These are phyloP conservation scores for Pelargonium nanum DNA, from an alignment of 345 rosid genomes.

Conservation along the genomic window DNA sequence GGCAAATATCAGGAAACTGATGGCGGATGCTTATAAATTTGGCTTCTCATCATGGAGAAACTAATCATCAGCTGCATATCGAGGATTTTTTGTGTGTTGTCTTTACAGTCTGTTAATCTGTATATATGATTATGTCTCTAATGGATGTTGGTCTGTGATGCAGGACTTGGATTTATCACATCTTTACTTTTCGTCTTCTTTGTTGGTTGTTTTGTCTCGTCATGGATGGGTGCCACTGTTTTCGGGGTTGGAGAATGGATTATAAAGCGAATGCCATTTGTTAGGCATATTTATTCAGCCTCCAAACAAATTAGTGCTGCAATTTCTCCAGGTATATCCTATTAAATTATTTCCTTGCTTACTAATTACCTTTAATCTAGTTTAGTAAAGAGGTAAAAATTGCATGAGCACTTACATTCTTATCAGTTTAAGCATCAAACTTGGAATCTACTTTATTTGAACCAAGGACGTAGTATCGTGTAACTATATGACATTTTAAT, in stretches of 20 bases:
- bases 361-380: not conserved
- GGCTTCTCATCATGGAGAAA: too few species aligned
- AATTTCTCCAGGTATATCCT: conserved; percentile 40
- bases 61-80: too few species aligned
- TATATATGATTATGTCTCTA: not conserved
- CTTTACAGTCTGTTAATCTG: too few species aligned
- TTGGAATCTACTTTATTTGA: not conserved
- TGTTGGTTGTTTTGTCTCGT: not conserved
- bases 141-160: not conserved
- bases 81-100: too few species aligned
- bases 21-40: too few species aligned
- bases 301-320: conserved; percentile 62
- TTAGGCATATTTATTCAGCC: conserved; percentile 47
- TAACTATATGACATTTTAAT: too few species aligned
- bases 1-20: too few species aligned
- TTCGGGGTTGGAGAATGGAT: conserved; percentile 55
- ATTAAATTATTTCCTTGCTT: not conserved
- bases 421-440: not conserved
- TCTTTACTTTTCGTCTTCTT: not conserved
- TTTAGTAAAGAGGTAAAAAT: conserved; percentile 7
- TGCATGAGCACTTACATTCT: conserved; percentile 4
- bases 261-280: conserved; percentile 51
- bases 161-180: not conserved
- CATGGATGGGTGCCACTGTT: conserved; percentile 46
- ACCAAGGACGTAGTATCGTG: not conserved